Evolutionary conservation across 148 eudicot species (phyloP), one percentile per base, ranked within the genome.

Genomic region (Mesembryanthemum crystallinum): DNA sequence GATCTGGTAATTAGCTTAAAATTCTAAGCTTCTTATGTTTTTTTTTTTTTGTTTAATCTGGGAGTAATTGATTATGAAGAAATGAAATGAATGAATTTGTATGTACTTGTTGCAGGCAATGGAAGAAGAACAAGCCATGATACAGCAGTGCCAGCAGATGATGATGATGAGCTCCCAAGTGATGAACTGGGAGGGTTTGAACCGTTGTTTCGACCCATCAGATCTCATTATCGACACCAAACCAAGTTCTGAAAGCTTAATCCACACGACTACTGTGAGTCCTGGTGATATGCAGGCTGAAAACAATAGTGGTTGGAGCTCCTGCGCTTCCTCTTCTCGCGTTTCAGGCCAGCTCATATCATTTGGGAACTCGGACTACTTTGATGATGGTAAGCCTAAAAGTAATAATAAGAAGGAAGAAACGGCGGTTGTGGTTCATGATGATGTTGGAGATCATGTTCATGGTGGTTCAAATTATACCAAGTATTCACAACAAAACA

Each of bases 1-100:
- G 67, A 75, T 57, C 30, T 80, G 69, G 83, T 75, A 75, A 80
- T 23, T 76, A 54, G 18, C 35, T 35, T 27, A 54, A 20, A 35
- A 35, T 35, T 2, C 4, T 2, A 35, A 35, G 39, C 39, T 6
- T 35, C 6, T 35, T 35, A 2, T 35, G 3, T 35, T 35, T 35
- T 35, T 35, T 35, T 35, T 35, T 35, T 35, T 35, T 35, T 35
- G 39, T 35, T 35, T 35, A 3, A 35, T 35, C 6, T 35, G 39
- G 39, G 6, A n/a, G n/a, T n/a, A 35, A 35, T 35, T 35, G 39
- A 2, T 35, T 6, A 35, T 2, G 39, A 35, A 13, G 49, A 15
- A 25, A 60, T 60, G 23, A 63, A 7, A 7, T 29, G 4, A 8
- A 7, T 23, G 35, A 9, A 39, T 6, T 11, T 17, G 9, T 37